These are phyloP conservation scores for Pugionium dolabratum DNA, from an alignment of 345 rosid species.

Conservation along the genomic window DNA sequence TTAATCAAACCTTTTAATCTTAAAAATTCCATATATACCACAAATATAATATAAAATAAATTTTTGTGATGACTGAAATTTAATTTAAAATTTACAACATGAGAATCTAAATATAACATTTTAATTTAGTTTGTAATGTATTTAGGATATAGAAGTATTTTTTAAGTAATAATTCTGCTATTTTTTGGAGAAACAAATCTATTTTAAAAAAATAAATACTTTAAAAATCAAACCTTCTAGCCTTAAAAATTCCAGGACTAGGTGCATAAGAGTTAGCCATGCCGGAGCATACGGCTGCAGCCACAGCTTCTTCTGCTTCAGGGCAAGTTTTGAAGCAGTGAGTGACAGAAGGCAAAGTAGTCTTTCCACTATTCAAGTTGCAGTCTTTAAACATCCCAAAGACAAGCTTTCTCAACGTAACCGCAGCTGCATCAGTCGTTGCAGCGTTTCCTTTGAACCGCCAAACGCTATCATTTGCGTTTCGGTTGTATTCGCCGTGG, in stretches of 20 bases:
- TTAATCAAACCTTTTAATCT: too few species aligned
- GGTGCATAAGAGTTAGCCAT: conserved; percentile 48
- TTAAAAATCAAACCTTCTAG: conserved; percentile 44
- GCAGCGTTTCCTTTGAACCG: conserved; percentile 27
- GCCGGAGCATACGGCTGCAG: conserved; percentile 43
- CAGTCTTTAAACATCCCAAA: conserved; percentile 35
- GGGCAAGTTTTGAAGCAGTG: conserved; percentile 45
- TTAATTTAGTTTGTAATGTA: too few species aligned
- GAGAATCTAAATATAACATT: too few species aligned
- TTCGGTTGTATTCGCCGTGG: neutral
- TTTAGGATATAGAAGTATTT: too few species aligned
- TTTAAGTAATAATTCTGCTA: too few species aligned
- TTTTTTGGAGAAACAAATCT: too few species aligned
- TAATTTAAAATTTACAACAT: too few species aligned
- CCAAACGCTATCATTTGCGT: conserved; percentile 5
- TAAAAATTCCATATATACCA: too few species aligned
- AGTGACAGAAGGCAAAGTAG: conserved; percentile 44
- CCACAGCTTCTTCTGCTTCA: conserved; percentile 50
- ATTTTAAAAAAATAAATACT: too few species aligned
- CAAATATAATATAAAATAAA: too few species aligned
- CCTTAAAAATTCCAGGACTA: conserved; percentile 43
- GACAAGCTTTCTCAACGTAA: conserved; percentile 45
- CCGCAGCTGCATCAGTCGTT: conserved; percentile 10
- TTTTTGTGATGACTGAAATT: too few species aligned
- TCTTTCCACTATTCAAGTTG: conserved; percentile 29